Conservation (phyloP, 257 asterid genomes). For the Capsicum chinense region DNA sequence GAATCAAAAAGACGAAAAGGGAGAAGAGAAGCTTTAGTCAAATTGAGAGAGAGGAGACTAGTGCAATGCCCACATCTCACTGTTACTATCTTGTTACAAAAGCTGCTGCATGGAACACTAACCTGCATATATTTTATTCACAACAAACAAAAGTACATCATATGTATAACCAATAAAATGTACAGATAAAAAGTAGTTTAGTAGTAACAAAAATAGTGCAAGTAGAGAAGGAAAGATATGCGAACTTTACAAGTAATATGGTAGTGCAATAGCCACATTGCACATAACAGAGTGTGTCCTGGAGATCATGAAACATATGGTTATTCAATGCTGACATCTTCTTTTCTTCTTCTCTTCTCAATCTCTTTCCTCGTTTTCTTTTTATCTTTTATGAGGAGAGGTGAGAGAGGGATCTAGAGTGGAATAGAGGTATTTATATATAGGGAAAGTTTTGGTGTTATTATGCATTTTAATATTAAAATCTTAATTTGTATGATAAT, state of each 20-base stretch:
- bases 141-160: background rate
- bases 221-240: background rate
- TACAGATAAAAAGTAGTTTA: no score
- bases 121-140: conserved; percentile 52
- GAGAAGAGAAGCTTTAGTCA: conserved; percentile 46
- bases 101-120: conserved; percentile 67
- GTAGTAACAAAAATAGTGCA: background rate
- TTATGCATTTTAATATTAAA: no score
- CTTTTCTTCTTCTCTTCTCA: conserved; percentile 4
- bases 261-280: conserved; percentile 79
- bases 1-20: conserved; percentile 54
- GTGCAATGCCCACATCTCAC: conserved; percentile 84
- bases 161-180: background rate
- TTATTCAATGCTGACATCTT: conserved; percentile 50
- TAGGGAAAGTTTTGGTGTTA: no score
- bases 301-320: conserved; percentile 39
- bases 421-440: background rate
- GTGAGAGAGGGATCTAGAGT: background rate
- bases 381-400: background rate
- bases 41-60: conserved; percentile 64
- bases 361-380: background rate
- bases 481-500: no score
- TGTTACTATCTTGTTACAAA: conserved; percentile 54
- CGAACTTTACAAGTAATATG: conserved; percentile 60
- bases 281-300: conserved; percentile 73